Evolutionary conservation across 1,284 basidiomycete genomes (phyloP), one percentile per base, ranked within the genome.

Genomic region (Malassezia japonica): DNA sequence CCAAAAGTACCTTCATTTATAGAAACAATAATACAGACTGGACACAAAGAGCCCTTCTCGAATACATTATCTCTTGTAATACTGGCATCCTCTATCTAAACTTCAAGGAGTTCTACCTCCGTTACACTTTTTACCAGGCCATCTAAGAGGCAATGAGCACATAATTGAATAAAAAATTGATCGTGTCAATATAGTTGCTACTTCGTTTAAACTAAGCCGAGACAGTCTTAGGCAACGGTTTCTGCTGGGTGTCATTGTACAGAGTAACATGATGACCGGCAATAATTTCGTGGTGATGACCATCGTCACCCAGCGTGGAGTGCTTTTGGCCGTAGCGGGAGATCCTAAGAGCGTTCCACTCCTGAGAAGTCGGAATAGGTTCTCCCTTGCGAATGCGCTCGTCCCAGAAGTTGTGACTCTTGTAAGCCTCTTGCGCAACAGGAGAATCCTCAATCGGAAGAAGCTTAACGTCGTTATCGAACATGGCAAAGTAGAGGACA

Each of bases 401-500:
- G 4, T 56, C 57, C 67, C 67, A 70, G 50, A 68, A 66, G 12
- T 63, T 50, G 13, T 35, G 32, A 4, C 46, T 48, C 5, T 55
- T 46, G 34, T 63, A 63, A 1, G 63, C 55, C 36, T 67, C 38
- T 1, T 49, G 36, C 0, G 67, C 66, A 10, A 75, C 70, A 3
- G 68, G 60, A 4, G 62, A 66, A 34, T 74, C 60, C 7, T 51
- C 46, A 6, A 75, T 61, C 0, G 73, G 64, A 28, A 67, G 56
- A 7, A 74, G 61, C 2, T 44, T 32, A 0, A 67, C 64, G 42
- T 76, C 64, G n/a, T 74, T 73, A 39, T 74, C 70, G 56, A 67
- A 69, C 12, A 70, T 64, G 28, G 74, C 70, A 65, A 76, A 76
- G 53, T 69, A 74, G 23, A 76, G 74, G 12, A 75, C 55, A 25